Evolutionary conservation across 2,329 filamentous ascomycete genomes (phyloP).

Genomic region (Metarhizium robertsii): DNA sequence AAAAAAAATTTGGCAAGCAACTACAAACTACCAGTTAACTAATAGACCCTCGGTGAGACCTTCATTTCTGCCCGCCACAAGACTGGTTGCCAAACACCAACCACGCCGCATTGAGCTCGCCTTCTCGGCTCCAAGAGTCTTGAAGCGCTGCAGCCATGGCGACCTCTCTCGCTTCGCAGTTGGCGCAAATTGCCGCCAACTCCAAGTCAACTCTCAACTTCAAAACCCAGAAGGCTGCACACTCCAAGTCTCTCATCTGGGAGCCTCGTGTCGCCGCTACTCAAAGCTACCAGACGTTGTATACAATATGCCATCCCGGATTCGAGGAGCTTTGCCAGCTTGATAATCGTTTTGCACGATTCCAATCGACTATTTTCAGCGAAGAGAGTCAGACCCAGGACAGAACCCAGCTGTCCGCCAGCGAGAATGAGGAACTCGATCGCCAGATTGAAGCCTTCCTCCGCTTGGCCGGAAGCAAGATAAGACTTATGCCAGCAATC

Average conservation of each 20-base stretch:
- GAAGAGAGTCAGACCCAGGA: constrained; percentile 88
- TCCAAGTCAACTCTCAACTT: constrained; percentile 87
- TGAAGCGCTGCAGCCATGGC: constrained; percentile 47
- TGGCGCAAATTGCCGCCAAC: constrained; percentile 83
- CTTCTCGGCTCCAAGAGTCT: constrained; percentile 6
- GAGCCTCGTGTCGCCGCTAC: constrained; percentile 73
- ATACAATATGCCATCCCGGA: constrained; percentile 76
- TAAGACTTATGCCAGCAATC: constrained; percentile 78
- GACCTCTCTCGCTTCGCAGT: constrained; percentile 82
- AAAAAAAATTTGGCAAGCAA: background rate
- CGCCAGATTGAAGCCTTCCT: constrained; percentile 73
- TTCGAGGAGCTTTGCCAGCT: constrained; percentile 87
- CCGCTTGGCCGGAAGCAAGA: constrained; percentile 62
- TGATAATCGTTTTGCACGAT: constrained; percentile 68
- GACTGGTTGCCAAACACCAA: background rate
- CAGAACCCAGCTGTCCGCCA: constrained; percentile 69
- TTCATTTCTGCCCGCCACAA: background rate
- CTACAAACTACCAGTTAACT: background rate
- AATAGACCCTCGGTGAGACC: background rate
- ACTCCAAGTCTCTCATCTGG: constrained; percentile 93
- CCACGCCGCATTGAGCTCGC: constrained; percentile 1
- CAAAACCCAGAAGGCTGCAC: constrained; percentile 83
- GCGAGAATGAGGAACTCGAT: constrained; percentile 77
- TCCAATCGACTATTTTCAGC: constrained; percentile 75
- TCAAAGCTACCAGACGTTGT: constrained; percentile 86